A percentile compares a stretch with the other conserved stretches of the same genome.
phyloP scores from a whole-genome alignment of 1,139 yeast genomes.

The Yamadazyma siamensis region DNA sequence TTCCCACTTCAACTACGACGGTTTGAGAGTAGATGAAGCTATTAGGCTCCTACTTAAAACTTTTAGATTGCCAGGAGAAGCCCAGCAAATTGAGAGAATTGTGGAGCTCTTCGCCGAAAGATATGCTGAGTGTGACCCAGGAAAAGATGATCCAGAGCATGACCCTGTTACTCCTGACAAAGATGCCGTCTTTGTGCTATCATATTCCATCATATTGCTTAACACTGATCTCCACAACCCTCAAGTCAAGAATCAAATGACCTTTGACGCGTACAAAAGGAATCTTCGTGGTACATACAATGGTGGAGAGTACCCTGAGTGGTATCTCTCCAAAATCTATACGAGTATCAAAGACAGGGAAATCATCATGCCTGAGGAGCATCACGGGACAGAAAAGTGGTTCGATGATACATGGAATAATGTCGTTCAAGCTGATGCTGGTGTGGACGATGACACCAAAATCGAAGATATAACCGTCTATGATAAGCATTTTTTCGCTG shows the following conservation, averaged over 20 bases:
- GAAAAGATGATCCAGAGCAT: constrained; percentile 30
- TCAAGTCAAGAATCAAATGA: constrained; percentile 83
- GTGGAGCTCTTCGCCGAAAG: constrained; percentile 83
- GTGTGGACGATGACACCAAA: not conserved
- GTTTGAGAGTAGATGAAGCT: constrained; percentile 88
- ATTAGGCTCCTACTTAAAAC: constrained; percentile 75
- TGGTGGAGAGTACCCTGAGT: constrained; percentile 74
- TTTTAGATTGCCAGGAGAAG: constrained; percentile 94
- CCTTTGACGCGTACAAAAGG: constrained; percentile 72
- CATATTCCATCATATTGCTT: constrained; percentile 73
- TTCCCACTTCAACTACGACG: constrained; percentile 67
- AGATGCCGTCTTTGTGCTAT: constrained; percentile 68
- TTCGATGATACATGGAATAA: constrained; percentile 95
- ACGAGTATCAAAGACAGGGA: constrained; percentile 79
- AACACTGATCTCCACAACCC: constrained; percentile 81
- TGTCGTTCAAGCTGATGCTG: constrained; percentile 52
- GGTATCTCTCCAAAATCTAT: constrained; percentile 82
- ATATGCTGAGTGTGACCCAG: constrained; percentile 56
- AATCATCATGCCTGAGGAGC: constrained; percentile 97
- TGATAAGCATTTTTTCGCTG: constrained; percentile 68
- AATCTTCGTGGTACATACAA: constrained; percentile 81
- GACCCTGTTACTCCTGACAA: constrained; percentile 62
- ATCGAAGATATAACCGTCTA: constrained; percentile 40
- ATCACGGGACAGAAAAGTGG: constrained; percentile 81
- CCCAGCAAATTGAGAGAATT: constrained; percentile 91